A percentile compares a stretch with the other conserved stretches of the same genome.
Conservation (phyloP, 257 asterid genomes). For the Sherardia arvensis region DNA sequence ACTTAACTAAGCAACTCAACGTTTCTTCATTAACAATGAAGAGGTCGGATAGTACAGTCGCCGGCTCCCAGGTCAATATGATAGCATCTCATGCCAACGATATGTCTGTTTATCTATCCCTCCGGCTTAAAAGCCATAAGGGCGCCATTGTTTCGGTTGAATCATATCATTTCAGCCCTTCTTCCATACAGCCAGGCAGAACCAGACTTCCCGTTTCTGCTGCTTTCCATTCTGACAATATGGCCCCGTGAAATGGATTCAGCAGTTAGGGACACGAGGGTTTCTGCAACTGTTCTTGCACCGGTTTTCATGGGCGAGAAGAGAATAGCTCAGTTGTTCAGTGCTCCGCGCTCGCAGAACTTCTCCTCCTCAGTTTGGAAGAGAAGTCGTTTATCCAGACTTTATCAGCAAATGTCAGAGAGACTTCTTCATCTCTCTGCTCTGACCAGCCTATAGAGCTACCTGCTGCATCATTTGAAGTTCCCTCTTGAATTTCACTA, state of each 20-base stretch:
- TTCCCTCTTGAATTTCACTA: slow-evolving; percentile 23
- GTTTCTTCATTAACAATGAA: not conserved
- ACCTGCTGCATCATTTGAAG: slow-evolving; percentile 23
- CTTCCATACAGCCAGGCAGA: not conserved
- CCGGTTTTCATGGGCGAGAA: not conserved
- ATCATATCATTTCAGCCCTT: not conserved
- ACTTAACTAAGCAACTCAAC: too few species aligned
- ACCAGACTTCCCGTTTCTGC: not conserved
- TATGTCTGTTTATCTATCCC: not conserved
- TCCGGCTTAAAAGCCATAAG: not conserved
- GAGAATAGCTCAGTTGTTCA: not conserved
- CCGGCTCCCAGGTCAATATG: not conserved
- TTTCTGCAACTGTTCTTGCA: not conserved
- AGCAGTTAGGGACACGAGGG: not conserved
- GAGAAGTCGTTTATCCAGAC: slow-evolving; percentile 45
- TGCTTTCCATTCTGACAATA: not conserved
- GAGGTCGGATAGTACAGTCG: not conserved
- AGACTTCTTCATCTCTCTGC: slow-evolving; percentile 68
- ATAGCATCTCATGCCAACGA: not conserved
- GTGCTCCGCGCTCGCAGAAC: not conserved
- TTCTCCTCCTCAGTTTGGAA: slow-evolving; percentile 32
- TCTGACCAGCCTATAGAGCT: slow-evolving; percentile 37
- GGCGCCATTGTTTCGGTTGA: not conserved
- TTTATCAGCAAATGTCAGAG: slow-evolving; percentile 74
- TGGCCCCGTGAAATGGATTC: not conserved